These are phyloP conservation scores for Parathielavia appendiculata DNA, from an alignment of 495 filamentous ascomycete genomes.

Conservation along the genomic window DNA sequence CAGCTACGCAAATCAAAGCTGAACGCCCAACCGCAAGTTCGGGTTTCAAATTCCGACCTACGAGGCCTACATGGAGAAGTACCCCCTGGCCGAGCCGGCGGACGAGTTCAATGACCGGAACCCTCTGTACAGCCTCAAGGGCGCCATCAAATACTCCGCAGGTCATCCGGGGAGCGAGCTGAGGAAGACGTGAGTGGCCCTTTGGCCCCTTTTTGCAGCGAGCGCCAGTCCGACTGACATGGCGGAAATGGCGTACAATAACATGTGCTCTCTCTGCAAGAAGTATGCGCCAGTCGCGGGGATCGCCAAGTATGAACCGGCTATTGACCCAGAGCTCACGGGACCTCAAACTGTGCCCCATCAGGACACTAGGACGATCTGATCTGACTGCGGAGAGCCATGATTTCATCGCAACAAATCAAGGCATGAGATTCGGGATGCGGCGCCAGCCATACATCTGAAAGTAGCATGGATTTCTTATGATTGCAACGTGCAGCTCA, in stretches of 20 bases:
- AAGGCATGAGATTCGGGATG: no score
- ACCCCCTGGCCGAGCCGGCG: slow-evolving; percentile 8
- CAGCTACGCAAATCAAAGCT: no score
- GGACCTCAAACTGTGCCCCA: no score
- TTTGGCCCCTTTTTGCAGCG: neutral
- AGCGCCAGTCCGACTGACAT: no score
- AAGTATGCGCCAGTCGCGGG: slow-evolving; percentile 5
- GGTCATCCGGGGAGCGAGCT: slow-evolving; percentile 1
- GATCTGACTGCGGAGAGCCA: no score
- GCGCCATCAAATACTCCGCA: slow-evolving; percentile 6
- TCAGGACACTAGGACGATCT: no score
- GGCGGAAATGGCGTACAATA: no score
- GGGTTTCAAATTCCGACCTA: slow-evolving; percentile 22
- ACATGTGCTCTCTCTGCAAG: slow-evolving; percentile 10
- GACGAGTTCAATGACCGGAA: slow-evolving; percentile 13
- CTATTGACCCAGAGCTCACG: neutral
- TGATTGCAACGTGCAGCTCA: neutral
- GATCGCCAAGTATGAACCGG: slow-evolving; percentile 1
- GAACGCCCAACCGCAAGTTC: slow-evolving; percentile 18
- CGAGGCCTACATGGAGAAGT: slow-evolving; percentile 13
- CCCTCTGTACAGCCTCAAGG: slow-evolving; percentile 9
- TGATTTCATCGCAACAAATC: no score
- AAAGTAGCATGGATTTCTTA: neutral
- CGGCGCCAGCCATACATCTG: neutral
- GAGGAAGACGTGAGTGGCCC: slow-evolving; percentile 4